Conservation (phyloP, 257 asterid species). For the Coffea eugenioides region DNA sequence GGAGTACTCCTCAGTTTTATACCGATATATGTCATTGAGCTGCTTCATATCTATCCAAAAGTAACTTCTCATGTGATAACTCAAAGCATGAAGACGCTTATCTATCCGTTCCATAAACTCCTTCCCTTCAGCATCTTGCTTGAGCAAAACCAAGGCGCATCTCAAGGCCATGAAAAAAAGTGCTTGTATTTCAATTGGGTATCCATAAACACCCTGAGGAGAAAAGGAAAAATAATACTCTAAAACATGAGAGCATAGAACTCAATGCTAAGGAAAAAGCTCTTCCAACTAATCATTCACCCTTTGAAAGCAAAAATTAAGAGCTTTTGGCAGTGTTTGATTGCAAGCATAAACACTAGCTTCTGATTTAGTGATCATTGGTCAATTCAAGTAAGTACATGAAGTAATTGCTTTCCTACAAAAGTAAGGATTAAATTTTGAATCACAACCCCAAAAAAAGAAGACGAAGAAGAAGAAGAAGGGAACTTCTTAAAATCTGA, state of each 20-base stretch:
- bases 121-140: constrained; percentile 58
- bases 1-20: constrained; percentile 73
- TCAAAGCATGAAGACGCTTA: constrained; percentile 66
- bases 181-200: constrained; percentile 67
- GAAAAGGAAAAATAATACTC: constrained; percentile 12
- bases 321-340: neutral
- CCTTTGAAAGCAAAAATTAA: neutral
- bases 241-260: neutral
- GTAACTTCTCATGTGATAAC: constrained; percentile 72
- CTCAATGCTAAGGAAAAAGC: neutral
- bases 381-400: neutral
- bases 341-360: neutral
- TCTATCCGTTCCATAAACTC: constrained; percentile 55
- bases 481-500: neutral
- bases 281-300: neutral
- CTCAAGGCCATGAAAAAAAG: constrained; percentile 75
- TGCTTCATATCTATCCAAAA: constrained; percentile 70
- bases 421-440: neutral
- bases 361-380: neutral
- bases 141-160: constrained; percentile 57
- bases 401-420: neutral
- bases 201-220: constrained; percentile 67
- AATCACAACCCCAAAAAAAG: neutral
- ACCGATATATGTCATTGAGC: constrained; percentile 62
- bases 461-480: too few species aligned